Evolutionary conservation across 805 yeast species (phyloP), one percentile per base, ranked within the genome.

Genomic region (Candida vaughaniae): DNA sequence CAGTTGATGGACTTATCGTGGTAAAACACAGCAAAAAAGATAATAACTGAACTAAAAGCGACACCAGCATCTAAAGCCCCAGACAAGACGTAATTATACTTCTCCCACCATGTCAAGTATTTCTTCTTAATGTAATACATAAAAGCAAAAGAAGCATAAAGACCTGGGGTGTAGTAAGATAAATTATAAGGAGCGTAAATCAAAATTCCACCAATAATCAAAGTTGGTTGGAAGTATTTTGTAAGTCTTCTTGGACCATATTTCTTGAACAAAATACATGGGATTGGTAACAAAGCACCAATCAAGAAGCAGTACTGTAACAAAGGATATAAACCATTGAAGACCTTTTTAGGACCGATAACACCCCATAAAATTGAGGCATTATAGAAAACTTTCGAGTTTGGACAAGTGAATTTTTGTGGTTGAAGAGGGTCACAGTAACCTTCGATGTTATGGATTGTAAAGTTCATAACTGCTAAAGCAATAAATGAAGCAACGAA

Each of bases 321-420:
- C 17, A 58, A 36, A 15, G 66, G 68, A 42, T 63, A 61, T 18
- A 61, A 41, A n/a, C 61, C 60, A 12, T 42, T 43, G 36, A 62
- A 62, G 4, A 60, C 62, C 38, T 51, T 58, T 49, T 56, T 55
- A 8, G 69, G 69, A 0, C 87, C 87, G 46, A 82, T 70, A 52
- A 58, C 71, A 36, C 85, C 87, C 86, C 86, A 82, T 33, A 78
- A 56, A 16, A 81, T 67, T 0, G 83, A 72, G 2, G 85, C 76
- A 25, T 71, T 65, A 58, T 63, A 78, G 52, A 73, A 77, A 1
- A 51, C 47, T 11, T 39, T 49, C 6, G 61, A 46, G 18, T 38
- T 35, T 22, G 64, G 62, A 41, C 64, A 59, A 7, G 72, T 66
- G 52, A 77, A 78, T 33, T 63, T 64, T 35, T 69, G 64, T 4